Percentiles rank a stretch among this genome's conserved stretches.
These are phyloP conservation scores for Malassezia dermatis DNA, from an alignment of 1,284 basidiomycete species.

Conservation along the genomic window DNA sequence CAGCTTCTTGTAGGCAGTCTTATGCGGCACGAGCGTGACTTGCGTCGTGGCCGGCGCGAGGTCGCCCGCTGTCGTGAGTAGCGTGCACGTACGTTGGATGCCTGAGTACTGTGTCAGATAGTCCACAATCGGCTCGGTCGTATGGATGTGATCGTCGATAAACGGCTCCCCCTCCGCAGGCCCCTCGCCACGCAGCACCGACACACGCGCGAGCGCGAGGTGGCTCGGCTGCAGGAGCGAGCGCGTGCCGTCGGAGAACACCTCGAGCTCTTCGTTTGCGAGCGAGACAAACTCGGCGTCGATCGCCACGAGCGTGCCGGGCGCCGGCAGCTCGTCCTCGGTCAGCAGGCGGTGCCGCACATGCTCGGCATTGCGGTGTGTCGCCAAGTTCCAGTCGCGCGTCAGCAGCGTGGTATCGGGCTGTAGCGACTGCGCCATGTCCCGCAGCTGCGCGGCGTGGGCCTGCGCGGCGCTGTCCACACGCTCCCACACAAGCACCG, in stretches of 20 bases:
- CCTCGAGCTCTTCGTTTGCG: slow-evolving; percentile 90
- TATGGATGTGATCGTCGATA: slow-evolving; percentile 96
- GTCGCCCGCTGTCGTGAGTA: slow-evolving; percentile 56
- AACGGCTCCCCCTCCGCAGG: slow-evolving; percentile 71
- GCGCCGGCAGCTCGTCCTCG: slow-evolving; percentile 67
- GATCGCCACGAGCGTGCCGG: slow-evolving; percentile 78
- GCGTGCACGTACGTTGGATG: slow-evolving; percentile 51
- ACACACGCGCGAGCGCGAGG: slow-evolving; percentile 84
- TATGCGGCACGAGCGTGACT: slow-evolving; percentile 84
- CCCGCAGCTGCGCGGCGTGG: slow-evolving; percentile 15
- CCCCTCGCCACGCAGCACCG: slow-evolving; percentile 78
- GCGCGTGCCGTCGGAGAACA: slow-evolving; percentile 84
- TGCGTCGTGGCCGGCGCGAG: slow-evolving; percentile 71
- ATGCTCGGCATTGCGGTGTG: slow-evolving; percentile 60
- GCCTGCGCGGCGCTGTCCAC: slow-evolving; percentile 52
- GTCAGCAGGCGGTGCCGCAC: slow-evolving; percentile 69
- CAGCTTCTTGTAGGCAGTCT: slow-evolving; percentile 96
- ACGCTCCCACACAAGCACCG: slow-evolving; percentile 76
- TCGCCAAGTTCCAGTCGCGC: slow-evolving; percentile 63
- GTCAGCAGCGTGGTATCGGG: slow-evolving; percentile 56
- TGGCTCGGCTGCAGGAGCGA: slow-evolving; percentile 82
- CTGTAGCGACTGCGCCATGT: slow-evolving; percentile 19
- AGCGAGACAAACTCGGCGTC: slow-evolving; percentile 96
- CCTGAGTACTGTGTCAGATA: slow-evolving; percentile 95
- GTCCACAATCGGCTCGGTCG: slow-evolving; percentile 85